phyloP scores from a whole-genome alignment of 495 filamentous ascomycete species.

The Daldinia grandis region DNA sequence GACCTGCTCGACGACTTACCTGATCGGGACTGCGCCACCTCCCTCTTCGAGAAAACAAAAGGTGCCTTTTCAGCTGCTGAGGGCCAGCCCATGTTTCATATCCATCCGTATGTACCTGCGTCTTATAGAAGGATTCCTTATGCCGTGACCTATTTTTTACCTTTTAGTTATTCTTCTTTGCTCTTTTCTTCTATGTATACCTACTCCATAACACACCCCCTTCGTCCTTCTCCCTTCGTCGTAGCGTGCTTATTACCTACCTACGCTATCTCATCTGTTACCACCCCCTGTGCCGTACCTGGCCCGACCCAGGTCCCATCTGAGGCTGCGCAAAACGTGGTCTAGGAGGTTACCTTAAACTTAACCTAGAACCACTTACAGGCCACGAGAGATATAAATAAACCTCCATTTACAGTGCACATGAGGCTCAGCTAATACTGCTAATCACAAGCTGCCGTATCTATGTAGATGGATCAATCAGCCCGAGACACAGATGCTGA shows the following conservation, averaged over 20 bases:
- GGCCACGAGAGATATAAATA: no score
- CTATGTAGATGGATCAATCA: neutral
- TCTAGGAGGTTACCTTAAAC: no score
- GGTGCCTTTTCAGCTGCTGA: neutral
- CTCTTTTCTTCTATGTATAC: neutral
- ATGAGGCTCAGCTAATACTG: neutral
- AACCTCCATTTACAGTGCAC: neutral
- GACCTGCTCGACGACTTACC: neutral
- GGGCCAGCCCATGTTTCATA: neutral
- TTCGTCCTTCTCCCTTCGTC: neutral
- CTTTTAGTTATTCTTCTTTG: neutral
- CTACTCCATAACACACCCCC: neutral
- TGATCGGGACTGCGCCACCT: slow-evolving; percentile 4
- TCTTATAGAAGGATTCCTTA: neutral
- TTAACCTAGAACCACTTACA: no score
- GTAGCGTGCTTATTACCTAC: no score
- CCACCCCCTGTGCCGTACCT: neutral
- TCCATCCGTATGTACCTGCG: neutral
- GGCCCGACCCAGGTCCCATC: neutral
- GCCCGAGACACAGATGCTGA: neutral
- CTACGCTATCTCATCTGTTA: neutral
- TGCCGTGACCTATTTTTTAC: neutral
- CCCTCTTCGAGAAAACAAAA: no score
- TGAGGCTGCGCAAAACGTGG: slow-evolving; percentile 13
- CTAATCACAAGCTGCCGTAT: neutral